phyloP scores from a whole-genome alignment of 345 rosid species.

The Combretum micranthum region DNA sequence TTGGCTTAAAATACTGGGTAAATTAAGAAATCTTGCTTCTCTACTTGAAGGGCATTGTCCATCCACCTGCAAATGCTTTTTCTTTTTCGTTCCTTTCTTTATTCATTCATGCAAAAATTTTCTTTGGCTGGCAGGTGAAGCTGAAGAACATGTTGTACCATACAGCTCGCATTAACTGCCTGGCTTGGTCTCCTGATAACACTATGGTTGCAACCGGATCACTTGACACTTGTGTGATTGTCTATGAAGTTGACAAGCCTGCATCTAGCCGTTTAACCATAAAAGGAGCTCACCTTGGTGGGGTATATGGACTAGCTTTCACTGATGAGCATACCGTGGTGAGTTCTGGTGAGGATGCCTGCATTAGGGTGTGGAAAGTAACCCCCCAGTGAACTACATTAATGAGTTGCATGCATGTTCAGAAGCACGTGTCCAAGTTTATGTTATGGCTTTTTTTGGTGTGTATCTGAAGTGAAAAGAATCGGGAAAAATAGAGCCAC shows the following conservation, averaged over 20 bases:
- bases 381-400: conserved; percentile 18
- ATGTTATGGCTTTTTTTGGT: no score
- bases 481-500: no score
- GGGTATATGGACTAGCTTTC: conserved; percentile 80
- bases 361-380: conserved; percentile 67
- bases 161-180: conserved; percentile 77
- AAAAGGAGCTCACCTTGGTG: conserved; percentile 86
- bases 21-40: no score
- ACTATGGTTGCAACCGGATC: conserved; percentile 79
- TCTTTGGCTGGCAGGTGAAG: conserved; percentile 40
- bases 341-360: conserved; percentile 97
- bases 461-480: no score
- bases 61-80: background rate
- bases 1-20: no score
- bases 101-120: background rate
- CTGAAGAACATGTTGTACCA: conserved; percentile 87
- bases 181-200: conserved; percentile 86
- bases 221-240: conserved; percentile 69
- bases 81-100: background rate
- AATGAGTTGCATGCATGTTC: no score
- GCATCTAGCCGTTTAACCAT: conserved; percentile 62
- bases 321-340: conserved; percentile 48
- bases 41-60: no score
- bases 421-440: no score
- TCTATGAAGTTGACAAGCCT: conserved; percentile 73